phyloP scores from a whole-genome alignment of 306 rosid species.

The Medicago arabica region DNA sequence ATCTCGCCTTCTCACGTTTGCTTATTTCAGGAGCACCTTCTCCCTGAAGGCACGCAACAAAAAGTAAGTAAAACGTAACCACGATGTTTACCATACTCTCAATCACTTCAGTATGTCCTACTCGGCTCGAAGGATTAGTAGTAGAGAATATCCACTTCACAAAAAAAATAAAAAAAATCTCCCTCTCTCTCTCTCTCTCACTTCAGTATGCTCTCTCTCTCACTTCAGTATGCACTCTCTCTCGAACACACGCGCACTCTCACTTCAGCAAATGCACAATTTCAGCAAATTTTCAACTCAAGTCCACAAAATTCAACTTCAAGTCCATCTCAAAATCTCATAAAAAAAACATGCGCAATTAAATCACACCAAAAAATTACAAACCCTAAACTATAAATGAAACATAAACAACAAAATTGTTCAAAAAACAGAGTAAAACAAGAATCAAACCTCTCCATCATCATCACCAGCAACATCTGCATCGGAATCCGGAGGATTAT shows the following conservation, averaged over 20 bases:
- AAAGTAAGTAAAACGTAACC: not conserved
- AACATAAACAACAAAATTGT: not conserved
- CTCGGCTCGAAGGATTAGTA: too few relatives aligned
- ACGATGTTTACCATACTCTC: not conserved
- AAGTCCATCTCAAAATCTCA: not conserved
- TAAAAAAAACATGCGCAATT: not conserved
- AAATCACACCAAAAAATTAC: not conserved
- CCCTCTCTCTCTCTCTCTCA: too few relatives aligned
- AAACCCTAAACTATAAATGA: conserved; percentile 41
- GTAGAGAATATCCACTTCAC: too few relatives aligned
- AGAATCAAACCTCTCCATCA: conserved; percentile 61
- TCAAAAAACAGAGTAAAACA: not conserved
- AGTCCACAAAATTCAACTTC: conserved; percentile 31
- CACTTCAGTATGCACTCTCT: not conserved
- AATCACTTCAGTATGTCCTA: too few relatives aligned
- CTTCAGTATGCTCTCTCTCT: not conserved
- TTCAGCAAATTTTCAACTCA: not conserved
- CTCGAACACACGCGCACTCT: not conserved
- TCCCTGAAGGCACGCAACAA: conserved; percentile 45
- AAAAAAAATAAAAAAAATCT: too few relatives aligned
- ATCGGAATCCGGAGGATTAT: conserved; percentile 42
- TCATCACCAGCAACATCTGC: conserved; percentile 52
- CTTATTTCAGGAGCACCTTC: conserved; percentile 64
- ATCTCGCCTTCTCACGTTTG: conserved; percentile 89
- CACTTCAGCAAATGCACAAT: too few relatives aligned